A percentile compares a stretch with the other conserved stretches of the same genome.
Evolutionary conservation across 176 grass and related monocot genomes (phyloP).

Genomic region (Triticum urartu): DNA sequence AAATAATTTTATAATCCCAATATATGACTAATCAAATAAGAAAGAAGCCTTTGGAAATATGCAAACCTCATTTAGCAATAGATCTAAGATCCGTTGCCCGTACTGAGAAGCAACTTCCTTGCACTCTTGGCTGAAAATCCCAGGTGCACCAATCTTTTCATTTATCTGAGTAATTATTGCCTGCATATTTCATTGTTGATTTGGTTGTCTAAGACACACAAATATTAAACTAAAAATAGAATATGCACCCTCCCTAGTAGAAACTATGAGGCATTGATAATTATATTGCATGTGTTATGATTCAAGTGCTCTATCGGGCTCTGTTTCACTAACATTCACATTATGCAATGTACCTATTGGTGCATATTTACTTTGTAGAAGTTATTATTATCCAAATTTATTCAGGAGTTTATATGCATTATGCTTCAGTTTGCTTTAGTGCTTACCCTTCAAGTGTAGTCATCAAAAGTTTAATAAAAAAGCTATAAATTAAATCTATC

Average conservation of each 20-base stretch:
- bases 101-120: constrained; percentile 71
- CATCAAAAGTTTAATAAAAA: not conserved
- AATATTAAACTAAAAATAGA: not conserved
- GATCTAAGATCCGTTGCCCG: constrained; percentile 62
- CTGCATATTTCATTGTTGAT: constrained; percentile 41
- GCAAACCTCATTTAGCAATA: constrained; percentile 59
- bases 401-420: not conserved
- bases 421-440: not conserved
- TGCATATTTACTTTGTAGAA: not conserved
- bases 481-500: not conserved
- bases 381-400: not conserved
- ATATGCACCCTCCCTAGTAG: not conserved
- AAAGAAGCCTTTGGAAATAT: not conserved
- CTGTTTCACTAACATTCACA: not conserved
- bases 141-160: constrained; percentile 60
- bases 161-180: constrained; percentile 87
- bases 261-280: not conserved
- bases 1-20: not conserved
- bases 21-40: constrained; percentile 10
- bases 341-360: not conserved
- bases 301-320: not conserved
- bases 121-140: constrained; percentile 75
- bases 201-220: not conserved
- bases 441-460: not conserved
- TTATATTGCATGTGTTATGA: not conserved